phyloP scores from a whole-genome alignment of 2,329 filamentous ascomycete genomes.

The Aureobasidium sp. region DNA sequence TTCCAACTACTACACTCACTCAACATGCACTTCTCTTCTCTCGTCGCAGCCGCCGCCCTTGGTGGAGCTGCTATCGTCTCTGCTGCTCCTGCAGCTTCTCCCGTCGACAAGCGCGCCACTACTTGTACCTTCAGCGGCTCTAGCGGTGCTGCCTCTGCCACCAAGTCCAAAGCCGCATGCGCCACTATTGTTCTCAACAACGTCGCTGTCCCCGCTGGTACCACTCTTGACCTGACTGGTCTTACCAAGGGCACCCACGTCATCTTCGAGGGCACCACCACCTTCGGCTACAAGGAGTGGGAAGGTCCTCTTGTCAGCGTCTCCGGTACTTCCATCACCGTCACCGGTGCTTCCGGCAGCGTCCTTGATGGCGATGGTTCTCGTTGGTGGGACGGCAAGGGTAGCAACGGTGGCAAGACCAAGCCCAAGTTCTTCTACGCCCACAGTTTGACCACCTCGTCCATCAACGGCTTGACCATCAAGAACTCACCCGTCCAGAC shows the following conservation, averaged over 20 bases:
- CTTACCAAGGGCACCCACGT: constrained; percentile 34
- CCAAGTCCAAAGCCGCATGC: constrained; percentile 23
- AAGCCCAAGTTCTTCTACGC: constrained; percentile 61
- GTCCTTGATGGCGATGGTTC: constrained; percentile 51
- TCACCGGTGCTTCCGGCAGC: constrained; percentile 47
- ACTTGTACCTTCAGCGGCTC: constrained; percentile 20
- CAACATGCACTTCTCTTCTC: constrained; percentile 16
- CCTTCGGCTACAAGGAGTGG: constrained; percentile 61
- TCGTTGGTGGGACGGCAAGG: constrained; percentile 56
- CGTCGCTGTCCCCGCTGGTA: constrained; percentile 32
- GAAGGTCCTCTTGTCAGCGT: constrained; percentile 56
- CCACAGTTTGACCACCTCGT: constrained; percentile 46
- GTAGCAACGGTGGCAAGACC: constrained; percentile 52
- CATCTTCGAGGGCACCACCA: constrained; percentile 59
- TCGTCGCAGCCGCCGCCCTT: constrained; percentile 17
- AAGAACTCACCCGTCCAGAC: constrained; percentile 51
- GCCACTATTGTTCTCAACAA: constrained; percentile 34
- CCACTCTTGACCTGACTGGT: constrained; percentile 32
- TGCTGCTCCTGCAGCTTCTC: constrained; percentile 11
- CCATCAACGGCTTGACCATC: constrained; percentile 42
- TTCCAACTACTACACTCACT: constrained; percentile 3
- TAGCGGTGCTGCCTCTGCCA: constrained; percentile 17
- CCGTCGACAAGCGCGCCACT: constrained; percentile 8
- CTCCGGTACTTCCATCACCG: constrained; percentile 49
- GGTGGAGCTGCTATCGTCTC: constrained; percentile 14